Evolutionary conservation across 257 asterid genomes (phyloP).

Genomic region (Nicotiana knightiana): DNA sequence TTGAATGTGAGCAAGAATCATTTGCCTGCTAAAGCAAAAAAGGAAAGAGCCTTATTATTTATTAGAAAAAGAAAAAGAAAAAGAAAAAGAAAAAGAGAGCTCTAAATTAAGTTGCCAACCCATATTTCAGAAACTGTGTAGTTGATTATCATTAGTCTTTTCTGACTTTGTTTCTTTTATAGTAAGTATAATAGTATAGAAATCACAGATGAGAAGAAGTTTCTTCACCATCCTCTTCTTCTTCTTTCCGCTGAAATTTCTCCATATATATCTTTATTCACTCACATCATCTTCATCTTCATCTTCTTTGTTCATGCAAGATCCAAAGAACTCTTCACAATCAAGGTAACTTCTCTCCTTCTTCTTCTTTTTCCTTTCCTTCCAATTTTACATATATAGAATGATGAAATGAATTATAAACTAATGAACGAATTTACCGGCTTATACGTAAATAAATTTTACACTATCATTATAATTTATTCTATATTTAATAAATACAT

Average conservation of each 20-base stretch:
- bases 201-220: constrained; percentile 13
- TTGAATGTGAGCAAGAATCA: constrained; percentile 19
- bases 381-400: background rate
- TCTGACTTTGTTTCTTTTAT: background rate
- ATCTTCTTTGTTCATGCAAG: constrained; percentile 41
- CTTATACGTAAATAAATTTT: too few relatives aligned
- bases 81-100: constrained; percentile 12
- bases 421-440: too few relatives aligned
- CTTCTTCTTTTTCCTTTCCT: background rate
- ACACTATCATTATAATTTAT: too few relatives aligned
- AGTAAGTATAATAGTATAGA: background rate
- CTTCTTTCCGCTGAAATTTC: constrained; percentile 19
- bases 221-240: constrained; percentile 8
- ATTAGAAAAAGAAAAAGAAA: background rate
- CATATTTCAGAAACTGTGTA: constrained; percentile 18
- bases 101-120: constrained; percentile 25
- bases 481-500: too few relatives aligned
- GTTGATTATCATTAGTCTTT: background rate
- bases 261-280: background rate
- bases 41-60: constrained; percentile 10
- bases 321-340: constrained; percentile 34
- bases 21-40: constrained; percentile 42
- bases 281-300: background rate
- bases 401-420: too few relatives aligned
- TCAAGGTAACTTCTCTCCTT: constrained; percentile 24